Conservation (phyloP, 2,329 filamentous ascomycete species). For the Exserohilum turcica region DNA sequence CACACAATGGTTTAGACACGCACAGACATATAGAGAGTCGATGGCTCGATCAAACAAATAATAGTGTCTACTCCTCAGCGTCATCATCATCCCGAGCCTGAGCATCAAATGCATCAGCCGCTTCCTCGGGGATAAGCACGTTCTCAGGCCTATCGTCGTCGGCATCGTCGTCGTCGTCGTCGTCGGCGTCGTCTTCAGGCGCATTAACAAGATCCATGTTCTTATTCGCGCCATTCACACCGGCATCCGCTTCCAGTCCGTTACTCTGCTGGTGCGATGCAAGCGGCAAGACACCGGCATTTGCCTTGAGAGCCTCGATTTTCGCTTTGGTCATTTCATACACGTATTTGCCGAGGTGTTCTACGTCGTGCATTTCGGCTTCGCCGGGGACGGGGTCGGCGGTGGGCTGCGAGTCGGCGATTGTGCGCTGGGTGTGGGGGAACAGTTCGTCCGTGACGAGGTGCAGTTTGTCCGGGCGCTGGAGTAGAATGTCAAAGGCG, state of each 20-base stretch:
- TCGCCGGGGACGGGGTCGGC: slow-evolving; percentile 46
- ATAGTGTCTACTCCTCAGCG: slow-evolving; percentile 1
- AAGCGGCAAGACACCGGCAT: slow-evolving; percentile 42
- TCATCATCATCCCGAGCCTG: no score
- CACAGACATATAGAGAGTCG: no score
- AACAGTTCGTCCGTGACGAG: slow-evolving; percentile 87
- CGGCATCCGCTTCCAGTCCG: slow-evolving; percentile 38
- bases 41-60: no score
- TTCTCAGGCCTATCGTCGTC: slow-evolving; percentile 41
- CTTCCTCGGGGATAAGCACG: slow-evolving; percentile 27
- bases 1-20: no score
- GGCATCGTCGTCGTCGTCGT: slow-evolving; percentile 32
- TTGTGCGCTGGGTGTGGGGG: slow-evolving; percentile 63
- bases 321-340: slow-evolving; percentile 90
- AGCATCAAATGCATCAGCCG: slow-evolving; percentile 1
- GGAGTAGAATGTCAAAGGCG: slow-evolving; percentile 79
- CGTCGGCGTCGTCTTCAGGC: slow-evolving; percentile 11
- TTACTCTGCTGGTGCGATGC: slow-evolving; percentile 30
- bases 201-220: no score
- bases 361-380: slow-evolving; percentile 83
- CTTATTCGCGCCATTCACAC: slow-evolving; percentile 40
- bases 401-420: slow-evolving; percentile 2
- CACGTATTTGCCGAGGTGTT: slow-evolving; percentile 95
- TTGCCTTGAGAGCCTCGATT: slow-evolving; percentile 61
- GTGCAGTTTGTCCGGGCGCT: slow-evolving; percentile 78